These are phyloP conservation scores for Trichoderma polysporum DNA, from an alignment of 2,329 filamentous ascomycete species.

Conservation along the genomic window DNA sequence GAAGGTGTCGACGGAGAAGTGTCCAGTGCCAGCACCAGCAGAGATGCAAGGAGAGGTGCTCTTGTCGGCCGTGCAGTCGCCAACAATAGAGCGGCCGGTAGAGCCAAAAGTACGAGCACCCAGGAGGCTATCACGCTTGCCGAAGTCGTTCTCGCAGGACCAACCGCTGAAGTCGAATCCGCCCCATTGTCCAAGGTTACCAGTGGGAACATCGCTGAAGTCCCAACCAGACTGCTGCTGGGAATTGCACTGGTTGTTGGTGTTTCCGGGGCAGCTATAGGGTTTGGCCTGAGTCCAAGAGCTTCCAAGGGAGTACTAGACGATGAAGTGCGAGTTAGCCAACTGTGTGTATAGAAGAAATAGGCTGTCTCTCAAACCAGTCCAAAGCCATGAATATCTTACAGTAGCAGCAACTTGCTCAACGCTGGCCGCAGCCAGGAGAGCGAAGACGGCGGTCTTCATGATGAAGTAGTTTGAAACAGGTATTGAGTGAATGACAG, in stretches of 20 bases:
- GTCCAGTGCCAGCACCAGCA: conserved; percentile 43
- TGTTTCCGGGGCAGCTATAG: conserved; percentile 70
- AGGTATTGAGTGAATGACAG: conserved; percentile 11
- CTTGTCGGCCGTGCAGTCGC: conserved; percentile 48
- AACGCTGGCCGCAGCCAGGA: conserved; percentile 53
- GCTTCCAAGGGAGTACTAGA: conserved; percentile 22
- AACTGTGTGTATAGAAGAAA: not conserved
- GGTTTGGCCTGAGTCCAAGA: conserved; percentile 36
- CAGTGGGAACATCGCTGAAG: conserved; percentile 64
- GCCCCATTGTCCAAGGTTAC: conserved; percentile 64
- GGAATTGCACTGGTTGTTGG: conserved; percentile 73
- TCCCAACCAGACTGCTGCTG: conserved; percentile 69
- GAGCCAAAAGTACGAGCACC: conserved; percentile 52
- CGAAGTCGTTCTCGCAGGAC: conserved; percentile 59
- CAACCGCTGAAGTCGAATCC: conserved; percentile 75
- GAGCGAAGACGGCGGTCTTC: conserved; percentile 48
- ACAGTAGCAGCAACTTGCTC: conserved; percentile 51
- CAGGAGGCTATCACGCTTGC: conserved; percentile 58
- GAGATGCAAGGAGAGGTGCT: conserved; percentile 59
- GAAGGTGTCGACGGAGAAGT: conserved; percentile 75
- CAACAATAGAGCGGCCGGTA: conserved; percentile 56
- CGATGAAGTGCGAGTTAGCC: not conserved
- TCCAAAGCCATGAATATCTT: conserved; percentile 24
- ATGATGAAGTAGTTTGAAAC: conserved; percentile 39
- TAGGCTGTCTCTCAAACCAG: no score